phyloP scores from a whole-genome alignment of 805 yeast genomes.

The Candida argentea region DNA sequence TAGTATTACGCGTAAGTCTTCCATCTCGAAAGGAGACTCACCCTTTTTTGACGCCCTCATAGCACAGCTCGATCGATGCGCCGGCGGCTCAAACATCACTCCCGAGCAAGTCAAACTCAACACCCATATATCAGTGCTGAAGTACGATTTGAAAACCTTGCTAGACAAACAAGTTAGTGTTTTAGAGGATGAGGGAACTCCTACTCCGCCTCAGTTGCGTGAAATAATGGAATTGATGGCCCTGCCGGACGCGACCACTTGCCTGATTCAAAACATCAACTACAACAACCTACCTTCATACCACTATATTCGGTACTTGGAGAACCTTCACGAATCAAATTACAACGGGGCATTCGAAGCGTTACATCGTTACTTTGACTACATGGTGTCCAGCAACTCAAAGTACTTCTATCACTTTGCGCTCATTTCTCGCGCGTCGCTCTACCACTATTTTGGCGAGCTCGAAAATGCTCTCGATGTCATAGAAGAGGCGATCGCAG shows the following conservation, averaged over 20 bases:
- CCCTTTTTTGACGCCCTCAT: slow-evolving; percentile 3
- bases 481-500: slow-evolving; percentile 77
- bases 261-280: slow-evolving; percentile 21
- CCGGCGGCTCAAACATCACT: slow-evolving; percentile 4
- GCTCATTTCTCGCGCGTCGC: slow-evolving; percentile 56
- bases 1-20: not conserved
- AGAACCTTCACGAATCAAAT: slow-evolving; percentile 47
- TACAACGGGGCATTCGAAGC: slow-evolving; percentile 46
- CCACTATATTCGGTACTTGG: slow-evolving; percentile 52
- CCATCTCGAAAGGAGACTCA: slow-evolving; percentile 1
- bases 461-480: slow-evolving; percentile 64
- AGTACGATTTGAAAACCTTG: slow-evolving; percentile 39
- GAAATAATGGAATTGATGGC: slow-evolving; percentile 37
- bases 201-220: slow-evolving; percentile 35
- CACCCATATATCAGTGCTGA: slow-evolving; percentile 39
- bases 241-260: slow-evolving; percentile 28
- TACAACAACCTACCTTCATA: slow-evolving; percentile 26
- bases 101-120: slow-evolving; percentile 7
- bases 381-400: slow-evolving; percentile 58
- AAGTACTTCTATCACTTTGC: slow-evolving; percentile 69
- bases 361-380: slow-evolving; percentile 59
- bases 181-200: slow-evolving; percentile 42
- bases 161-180: slow-evolving; percentile 44
- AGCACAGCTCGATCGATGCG: slow-evolving; percentile 2
- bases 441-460: slow-evolving; percentile 61